Evolutionary conservation across 306 rosid species (phyloP), one percentile per base, ranked within the genome.

Genomic region (Cucumis melo): DNA sequence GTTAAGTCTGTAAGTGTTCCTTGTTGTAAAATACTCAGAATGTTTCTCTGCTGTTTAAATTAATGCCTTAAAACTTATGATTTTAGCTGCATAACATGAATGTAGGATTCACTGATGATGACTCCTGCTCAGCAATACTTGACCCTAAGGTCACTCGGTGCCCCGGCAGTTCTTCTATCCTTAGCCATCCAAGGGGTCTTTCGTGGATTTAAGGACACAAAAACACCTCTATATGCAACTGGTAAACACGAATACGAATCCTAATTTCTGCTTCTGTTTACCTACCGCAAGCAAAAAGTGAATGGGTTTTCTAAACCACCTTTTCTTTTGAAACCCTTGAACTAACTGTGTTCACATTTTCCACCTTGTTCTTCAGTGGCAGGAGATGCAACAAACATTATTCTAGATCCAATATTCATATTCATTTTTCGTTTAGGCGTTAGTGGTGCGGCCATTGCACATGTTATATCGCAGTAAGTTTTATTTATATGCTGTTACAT

Each of bases 131-230:
- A 75, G 50, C 89, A 73, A 79, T 93, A 93, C 84, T 87, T 93
- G 83, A 91, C 79, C 77, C 82, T 93, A 83, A 85, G 97, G 85
- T 88, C 98, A 12, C 91, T 93, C 23, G 98, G 98, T 75, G 98
- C 98, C 80, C 98, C 98, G 42, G 97, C 97, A 1, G 94, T 93
- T 84, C 97, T 93, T 87, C 94, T 93, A 34, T 93, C 97, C 10
- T 82, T 93, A 71, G 98, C 98, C 7, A 93, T 88, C 94, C 98
- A 93, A 81, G 98, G 98, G 68, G 89, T 91, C 34, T 93, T 93
- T 67, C 92, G 98, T 70, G 98, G 98, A 84, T 85, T 93, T 67
- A 93, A 93, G 80, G 96, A 93, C 82, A 93, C 98, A 1, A 90
- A 77, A 86, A 91, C 98, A 38, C 98, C 98, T 64, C 83, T 93